A percentile compares a stretch with the other conserved stretches of the same genome.
Evolutionary conservation across 805 yeast species (phyloP).

Genomic region (Candida chilensis): DNA sequence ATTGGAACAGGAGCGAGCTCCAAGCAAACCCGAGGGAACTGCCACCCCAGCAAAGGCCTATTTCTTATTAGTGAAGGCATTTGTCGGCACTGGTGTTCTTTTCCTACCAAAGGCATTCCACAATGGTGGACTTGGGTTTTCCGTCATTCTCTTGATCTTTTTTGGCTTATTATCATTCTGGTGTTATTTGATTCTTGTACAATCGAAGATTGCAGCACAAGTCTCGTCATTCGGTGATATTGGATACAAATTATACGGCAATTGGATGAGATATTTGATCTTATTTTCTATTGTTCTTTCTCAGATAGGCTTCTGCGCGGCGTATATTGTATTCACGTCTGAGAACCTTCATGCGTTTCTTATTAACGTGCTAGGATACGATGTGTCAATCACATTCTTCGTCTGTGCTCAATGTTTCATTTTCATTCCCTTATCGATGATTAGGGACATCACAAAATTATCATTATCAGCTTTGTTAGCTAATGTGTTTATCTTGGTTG

Average conservation of each 20-base stretch:
- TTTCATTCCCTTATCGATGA: constrained; percentile 60
- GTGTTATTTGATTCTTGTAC: constrained; percentile 63
- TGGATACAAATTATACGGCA: constrained; percentile 56
- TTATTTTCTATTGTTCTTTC: constrained; percentile 57
- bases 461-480: constrained; percentile 68
- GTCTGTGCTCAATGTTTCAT: constrained; percentile 48
- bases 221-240: constrained; percentile 78
- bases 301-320: constrained; percentile 75
- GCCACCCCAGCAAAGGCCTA: constrained; percentile 70
- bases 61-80: constrained; percentile 61
- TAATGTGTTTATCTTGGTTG: constrained; percentile 57
- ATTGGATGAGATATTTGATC: constrained; percentile 55
- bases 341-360: constrained; percentile 62
- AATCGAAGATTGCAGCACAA: constrained; percentile 46
- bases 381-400: constrained; percentile 33
- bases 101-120: constrained; percentile 63
- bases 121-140: constrained; percentile 65
- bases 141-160: constrained; percentile 37
- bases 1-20: constrained; percentile 2
- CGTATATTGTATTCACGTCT: constrained; percentile 72
- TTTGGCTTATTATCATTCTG: constrained; percentile 70
- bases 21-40: constrained; percentile 33
- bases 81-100: constrained; percentile 70
- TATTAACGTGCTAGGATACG: constrained; percentile 33
- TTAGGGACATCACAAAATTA: constrained; percentile 68